Evolutionary conservation across 345 rosid genomes (phyloP).

Genomic region (Pistacia integerrima): DNA sequence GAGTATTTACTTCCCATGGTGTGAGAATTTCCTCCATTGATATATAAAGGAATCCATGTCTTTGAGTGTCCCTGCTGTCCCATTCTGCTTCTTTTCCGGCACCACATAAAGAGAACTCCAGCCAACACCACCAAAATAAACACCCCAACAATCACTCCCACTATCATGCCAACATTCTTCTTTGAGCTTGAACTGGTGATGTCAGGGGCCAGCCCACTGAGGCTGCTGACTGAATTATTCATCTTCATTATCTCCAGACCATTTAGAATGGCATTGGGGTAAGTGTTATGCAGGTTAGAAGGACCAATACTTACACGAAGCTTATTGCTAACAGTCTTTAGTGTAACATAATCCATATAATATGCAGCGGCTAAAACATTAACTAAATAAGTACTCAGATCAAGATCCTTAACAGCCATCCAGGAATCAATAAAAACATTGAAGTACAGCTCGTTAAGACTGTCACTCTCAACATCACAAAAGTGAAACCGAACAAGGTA

Average conservation of each 20-base stretch:
- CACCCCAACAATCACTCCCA: conserved; percentile 43
- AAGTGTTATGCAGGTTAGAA: conserved; percentile 16
- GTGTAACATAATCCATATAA: conserved; percentile 56
- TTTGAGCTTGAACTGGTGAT: conserved; percentile 37
- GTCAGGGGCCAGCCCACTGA: conserved; percentile 21
- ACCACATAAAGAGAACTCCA: conserved; percentile 39
- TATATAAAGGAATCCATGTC: conserved; percentile 67
- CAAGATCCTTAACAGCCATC: conserved; percentile 43
- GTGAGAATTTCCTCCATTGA: conserved; percentile 43
- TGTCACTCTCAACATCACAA: conserved; percentile 66
- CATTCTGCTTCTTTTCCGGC: conserved; percentile 38
- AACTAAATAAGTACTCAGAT: conserved; percentile 35
- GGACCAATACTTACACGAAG: conserved; percentile 66
- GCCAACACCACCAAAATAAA: conserved; percentile 38
- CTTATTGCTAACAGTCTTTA: conserved; percentile 25
- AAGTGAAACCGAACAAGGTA: conserved; percentile 84
- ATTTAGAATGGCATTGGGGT: conserved; percentile 63
- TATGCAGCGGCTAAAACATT: conserved; percentile 53
- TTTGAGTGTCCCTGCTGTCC: conserved; percentile 49
- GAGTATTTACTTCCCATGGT: conserved; percentile 13
- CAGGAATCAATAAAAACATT: conserved; percentile 66
- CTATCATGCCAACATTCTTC: conserved; percentile 44
- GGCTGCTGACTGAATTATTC: conserved; percentile 57
- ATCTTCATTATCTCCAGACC: conserved; percentile 86
- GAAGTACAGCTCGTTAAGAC: conserved; percentile 67